Conservation (phyloP, 2,329 filamentous ascomycete species). For the Pseudogymnoascus sp. region DNA sequence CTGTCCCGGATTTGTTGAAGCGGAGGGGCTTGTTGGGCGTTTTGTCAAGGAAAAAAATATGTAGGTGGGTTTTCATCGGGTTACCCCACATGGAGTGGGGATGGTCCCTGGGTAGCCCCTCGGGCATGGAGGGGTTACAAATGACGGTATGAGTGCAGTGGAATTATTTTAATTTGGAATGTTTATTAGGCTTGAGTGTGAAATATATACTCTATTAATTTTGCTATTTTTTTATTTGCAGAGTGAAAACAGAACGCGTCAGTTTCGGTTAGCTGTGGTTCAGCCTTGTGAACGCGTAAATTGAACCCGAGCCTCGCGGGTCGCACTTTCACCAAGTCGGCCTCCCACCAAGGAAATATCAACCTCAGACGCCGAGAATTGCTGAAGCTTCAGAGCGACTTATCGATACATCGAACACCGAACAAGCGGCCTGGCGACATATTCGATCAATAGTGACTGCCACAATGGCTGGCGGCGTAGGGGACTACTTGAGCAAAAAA, state of each 20-base stretch:
- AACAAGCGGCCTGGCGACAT: background rate
- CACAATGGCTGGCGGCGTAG: background rate
- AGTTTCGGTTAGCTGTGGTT: background rate
- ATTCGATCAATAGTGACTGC: background rate
- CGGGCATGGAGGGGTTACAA: background rate
- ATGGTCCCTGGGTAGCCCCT: conserved; percentile 1
- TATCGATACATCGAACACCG: background rate
- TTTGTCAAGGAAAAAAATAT: background rate
- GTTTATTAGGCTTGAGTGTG: background rate
- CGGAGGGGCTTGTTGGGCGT: background rate
- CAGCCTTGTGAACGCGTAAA: conserved; percentile 2
- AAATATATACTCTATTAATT: background rate
- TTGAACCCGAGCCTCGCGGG: background rate
- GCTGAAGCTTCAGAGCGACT: background rate
- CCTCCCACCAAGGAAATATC: background rate
- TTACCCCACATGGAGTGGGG: background rate
- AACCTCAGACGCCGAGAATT: background rate
- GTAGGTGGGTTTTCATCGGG: background rate
- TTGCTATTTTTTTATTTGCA: background rate
- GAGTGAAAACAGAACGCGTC: background rate
- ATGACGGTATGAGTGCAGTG: background rate
- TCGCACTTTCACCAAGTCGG: background rate
- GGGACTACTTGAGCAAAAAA: background rate
- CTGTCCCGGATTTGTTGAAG: conserved; percentile 10
- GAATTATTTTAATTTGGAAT: background rate